Percentiles rank a stretch among this genome's conserved stretches.
Conservation (phyloP, 2,329 filamentous ascomycete genomes). For the Fusarium guadeloupense region DNA sequence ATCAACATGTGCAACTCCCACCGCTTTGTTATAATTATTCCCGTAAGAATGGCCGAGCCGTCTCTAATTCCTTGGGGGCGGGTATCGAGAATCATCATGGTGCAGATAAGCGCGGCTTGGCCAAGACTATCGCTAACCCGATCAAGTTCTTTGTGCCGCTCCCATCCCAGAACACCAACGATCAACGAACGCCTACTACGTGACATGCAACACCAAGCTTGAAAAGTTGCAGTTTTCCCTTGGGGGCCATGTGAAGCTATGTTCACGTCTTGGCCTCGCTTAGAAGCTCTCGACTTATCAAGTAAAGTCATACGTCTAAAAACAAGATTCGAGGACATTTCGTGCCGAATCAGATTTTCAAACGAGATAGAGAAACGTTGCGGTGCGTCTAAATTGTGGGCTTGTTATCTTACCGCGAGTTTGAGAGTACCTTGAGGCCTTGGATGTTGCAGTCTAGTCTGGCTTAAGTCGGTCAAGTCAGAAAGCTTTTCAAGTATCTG, state of each 20-base stretch:
- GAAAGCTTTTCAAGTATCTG: not conserved
- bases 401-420: not conserved
- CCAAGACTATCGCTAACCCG: conserved; percentile 5
- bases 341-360: not conserved
- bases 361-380: not conserved
- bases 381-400: not conserved
- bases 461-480: not conserved
- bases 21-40: not conserved
- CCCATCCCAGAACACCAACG: not conserved
- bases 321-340: conserved; percentile 9
- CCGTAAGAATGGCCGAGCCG: not conserved
- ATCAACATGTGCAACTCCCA: not conserved
- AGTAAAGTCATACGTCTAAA: not conserved
- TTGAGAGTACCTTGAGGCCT: not conserved
- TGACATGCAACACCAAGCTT: not conserved
- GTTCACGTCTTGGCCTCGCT: not conserved
- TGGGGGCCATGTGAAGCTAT: conserved; percentile 3
- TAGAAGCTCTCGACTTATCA: not conserved
- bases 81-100: not conserved
- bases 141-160: conserved; percentile 14
- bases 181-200: not conserved
- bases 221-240: not conserved
- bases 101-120: conserved; percentile 14
- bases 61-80: not conserved
- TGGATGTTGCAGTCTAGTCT: not conserved